A percentile compares a stretch with the other conserved stretches of the same genome.
Evolutionary conservation across 345 rosid genomes (phyloP).

Genomic region (Dimocarpus longan): DNA sequence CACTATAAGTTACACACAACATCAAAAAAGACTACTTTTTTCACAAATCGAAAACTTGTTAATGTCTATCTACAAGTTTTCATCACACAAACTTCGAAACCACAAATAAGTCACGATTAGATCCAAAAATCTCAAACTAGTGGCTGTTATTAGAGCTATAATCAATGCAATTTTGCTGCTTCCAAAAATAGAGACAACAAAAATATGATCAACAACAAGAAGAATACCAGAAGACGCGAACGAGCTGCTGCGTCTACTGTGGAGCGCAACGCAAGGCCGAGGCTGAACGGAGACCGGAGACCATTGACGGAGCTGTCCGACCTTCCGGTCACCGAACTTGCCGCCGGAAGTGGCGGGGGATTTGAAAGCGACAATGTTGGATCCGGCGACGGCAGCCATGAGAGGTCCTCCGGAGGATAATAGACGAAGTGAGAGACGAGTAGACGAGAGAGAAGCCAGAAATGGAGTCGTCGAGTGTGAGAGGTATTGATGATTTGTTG

Average conservation of each 20-base stretch:
- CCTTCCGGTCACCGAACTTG: constrained; percentile 35
- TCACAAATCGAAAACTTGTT: background rate
- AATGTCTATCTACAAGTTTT: no score
- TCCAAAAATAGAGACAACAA: background rate
- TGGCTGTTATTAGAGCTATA: background rate
- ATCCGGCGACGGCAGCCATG: constrained; percentile 66
- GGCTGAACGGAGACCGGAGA: constrained; percentile 43
- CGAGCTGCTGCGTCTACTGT: constrained; percentile 43
- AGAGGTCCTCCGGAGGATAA: constrained; percentile 31
- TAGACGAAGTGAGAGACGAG: constrained; percentile 30
- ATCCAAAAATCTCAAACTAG: background rate
- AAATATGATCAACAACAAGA: background rate
- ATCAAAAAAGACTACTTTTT: background rate
- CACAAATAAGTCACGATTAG: background rate
- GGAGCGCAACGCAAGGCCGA: constrained; percentile 43
- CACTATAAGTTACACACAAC: background rate
- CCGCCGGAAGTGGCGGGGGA: constrained; percentile 35
- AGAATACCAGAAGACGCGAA: constrained; percentile 57
- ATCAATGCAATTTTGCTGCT: background rate
- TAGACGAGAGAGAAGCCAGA: constrained; percentile 43
- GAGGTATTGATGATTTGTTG: background rate
- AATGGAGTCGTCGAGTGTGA: constrained; percentile 7
- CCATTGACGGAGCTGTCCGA: constrained; percentile 47
- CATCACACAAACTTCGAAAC: background rate
- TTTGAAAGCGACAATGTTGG: constrained; percentile 54